Evolutionary conservation across 2,329 filamentous ascomycete species (phyloP), one percentile per base, ranked within the genome.

Genomic region (Colletotrichum sp.): DNA sequence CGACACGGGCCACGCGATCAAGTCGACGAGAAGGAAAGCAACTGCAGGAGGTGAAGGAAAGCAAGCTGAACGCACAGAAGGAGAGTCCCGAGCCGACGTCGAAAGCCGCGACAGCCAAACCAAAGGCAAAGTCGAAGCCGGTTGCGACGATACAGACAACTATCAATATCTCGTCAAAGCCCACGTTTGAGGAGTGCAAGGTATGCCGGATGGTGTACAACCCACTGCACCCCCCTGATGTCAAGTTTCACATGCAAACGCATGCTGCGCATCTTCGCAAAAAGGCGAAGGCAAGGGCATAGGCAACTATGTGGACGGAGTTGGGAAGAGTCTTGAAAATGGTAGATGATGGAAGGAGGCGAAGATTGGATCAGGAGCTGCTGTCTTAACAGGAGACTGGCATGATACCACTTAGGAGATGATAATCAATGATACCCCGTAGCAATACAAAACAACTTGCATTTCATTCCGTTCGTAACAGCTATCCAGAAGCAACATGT

Each of bases 131-230:
- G 18, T 55, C 34, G 6, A 83, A 80, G 52, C n/a, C 76, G 9
- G 61, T 77, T 2, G 71, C 82, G 3, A 77, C 79, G 18, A 72
- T 87, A 1, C 86, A 88, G 67, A 88, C 85, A 3, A 88, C 86
- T 2, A 81, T 88, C n/a, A 87, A 88, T 39, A 80, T 88, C 4
- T 87, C 86, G 0, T 81, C 83, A 2, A 82, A 84, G 30, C 84
- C 85, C 4, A 80, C 86, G 2, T 87, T 88, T 74, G 83, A 85
- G 3, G 86, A 88, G 70, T 88, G 86, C 77, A 86, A 82, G 66
- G 73, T 83, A 4, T 88, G 86, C 77, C 81, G 87, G 68, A 87
- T 83, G 1, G 84, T 88, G 9, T 88, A 85, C 82, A 88, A 88
- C 67, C 86, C 86, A 0, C 77, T 87, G 7, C 85, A 84, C 70